Percentiles rank a stretch among this genome's conserved stretches.
Evolutionary conservation across 1,284 basidiomycete species (phyloP).

Genomic region (Blastosporella zonata): DNA sequence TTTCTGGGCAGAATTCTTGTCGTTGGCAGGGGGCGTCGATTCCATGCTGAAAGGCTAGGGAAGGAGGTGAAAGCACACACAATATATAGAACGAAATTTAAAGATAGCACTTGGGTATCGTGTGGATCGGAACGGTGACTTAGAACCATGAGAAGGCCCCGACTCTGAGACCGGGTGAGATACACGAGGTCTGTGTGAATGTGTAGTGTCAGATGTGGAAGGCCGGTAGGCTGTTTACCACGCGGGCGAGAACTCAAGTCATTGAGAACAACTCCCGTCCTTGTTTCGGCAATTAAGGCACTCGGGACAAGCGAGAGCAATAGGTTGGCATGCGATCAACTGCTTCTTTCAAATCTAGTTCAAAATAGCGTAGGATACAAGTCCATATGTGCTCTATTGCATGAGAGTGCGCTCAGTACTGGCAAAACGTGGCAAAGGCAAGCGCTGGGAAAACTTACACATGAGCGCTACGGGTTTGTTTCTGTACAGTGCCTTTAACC

Average conservation of each 20-base stretch:
- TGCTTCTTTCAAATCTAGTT: background rate
- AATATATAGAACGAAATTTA: too few species aligned
- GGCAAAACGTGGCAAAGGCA: background rate
- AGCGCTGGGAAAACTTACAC: conserved; percentile 21
- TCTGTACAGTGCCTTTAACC: conserved; percentile 29
- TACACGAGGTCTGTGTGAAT: background rate
- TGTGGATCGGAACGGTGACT: too few species aligned
- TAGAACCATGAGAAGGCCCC: too few species aligned
- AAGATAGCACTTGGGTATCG: too few species aligned
- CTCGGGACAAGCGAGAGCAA: background rate
- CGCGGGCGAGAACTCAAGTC: background rate
- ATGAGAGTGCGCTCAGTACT: background rate
- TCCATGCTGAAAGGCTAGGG: conserved; percentile 2
- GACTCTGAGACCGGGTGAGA: too few species aligned
- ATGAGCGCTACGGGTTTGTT: conserved; percentile 25
- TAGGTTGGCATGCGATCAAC: background rate
- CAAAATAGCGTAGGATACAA: conserved; percentile 26
- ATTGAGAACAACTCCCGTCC: background rate
- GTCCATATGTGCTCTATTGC: conserved; percentile 28
- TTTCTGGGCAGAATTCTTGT: conserved; percentile 4
- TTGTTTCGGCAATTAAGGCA: background rate
- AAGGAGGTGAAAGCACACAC: background rate
- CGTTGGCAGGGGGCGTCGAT: background rate
- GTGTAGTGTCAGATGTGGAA: background rate
- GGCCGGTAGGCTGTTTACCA: background rate